These are phyloP conservation scores for Marsdenia floribunda DNA, from an alignment of 257 asterid genomes.

Conservation along the genomic window DNA sequence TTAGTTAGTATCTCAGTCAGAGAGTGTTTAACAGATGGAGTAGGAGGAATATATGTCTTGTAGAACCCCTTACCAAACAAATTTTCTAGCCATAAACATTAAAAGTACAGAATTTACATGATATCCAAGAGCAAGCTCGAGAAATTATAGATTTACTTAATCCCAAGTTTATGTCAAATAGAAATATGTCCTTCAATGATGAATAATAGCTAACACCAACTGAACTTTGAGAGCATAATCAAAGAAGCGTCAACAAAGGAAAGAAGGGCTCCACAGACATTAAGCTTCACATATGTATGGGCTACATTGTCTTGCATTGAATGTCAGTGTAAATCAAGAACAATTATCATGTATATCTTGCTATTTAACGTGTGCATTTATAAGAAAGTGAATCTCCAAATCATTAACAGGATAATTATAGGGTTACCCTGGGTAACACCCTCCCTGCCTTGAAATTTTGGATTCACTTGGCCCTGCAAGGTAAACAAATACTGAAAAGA, in stretches of 20 bases:
- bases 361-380: background rate
- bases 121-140: background rate
- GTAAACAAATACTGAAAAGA: background rate
- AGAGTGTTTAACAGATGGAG: background rate
- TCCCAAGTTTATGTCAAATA: background rate
- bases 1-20: background rate
- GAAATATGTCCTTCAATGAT: background rate
- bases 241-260: background rate
- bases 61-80: background rate
- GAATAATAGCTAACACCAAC: background rate
- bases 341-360: background rate
- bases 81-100: background rate
- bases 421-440: background rate
- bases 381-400: background rate
- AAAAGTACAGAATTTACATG: background rate
- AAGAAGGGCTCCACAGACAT: background rate
- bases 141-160: background rate
- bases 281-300: background rate
- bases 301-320: background rate
- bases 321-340: slow-evolving; percentile 2
- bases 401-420: background rate
- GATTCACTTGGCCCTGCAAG: background rate
- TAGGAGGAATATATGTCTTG: background rate
- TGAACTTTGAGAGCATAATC: background rate
- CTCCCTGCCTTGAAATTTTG: background rate